Conservation (phyloP, 768 basidiomycete genomes). For the Trametes sanguinea region DNA sequence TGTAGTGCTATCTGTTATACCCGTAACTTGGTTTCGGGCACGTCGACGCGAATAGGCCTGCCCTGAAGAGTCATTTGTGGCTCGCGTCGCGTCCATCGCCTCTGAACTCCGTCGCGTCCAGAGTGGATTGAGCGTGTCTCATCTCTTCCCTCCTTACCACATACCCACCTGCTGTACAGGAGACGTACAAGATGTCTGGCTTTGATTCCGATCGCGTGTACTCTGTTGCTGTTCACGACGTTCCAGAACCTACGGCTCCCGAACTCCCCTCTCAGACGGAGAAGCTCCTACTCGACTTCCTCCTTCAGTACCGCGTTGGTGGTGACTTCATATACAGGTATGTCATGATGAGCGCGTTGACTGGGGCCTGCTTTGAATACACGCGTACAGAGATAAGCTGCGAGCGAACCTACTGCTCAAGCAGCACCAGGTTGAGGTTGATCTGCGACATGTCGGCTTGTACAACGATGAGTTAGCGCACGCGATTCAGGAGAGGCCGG, state of each 20-base stretch:
- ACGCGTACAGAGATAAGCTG: slow-evolving; percentile 71
- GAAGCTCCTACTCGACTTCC: slow-evolving; percentile 79
- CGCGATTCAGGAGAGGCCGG: slow-evolving; percentile 84
- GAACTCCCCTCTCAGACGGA: slow-evolving; percentile 83
- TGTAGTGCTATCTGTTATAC: no score
- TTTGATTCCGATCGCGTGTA: slow-evolving; percentile 84
- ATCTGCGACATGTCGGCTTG: slow-evolving; percentile 50
- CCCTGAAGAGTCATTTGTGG: slow-evolving; percentile 27
- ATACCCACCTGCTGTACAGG: background rate
- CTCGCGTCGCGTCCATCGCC: slow-evolving; percentile 16
- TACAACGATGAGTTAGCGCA: slow-evolving; percentile 96
- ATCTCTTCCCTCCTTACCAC: slow-evolving; percentile 6
- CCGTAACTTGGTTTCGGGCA: no score
- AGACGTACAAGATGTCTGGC: slow-evolving; percentile 65
- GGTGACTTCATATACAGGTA: slow-evolving; percentile 92
- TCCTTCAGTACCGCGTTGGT: slow-evolving; percentile 84
- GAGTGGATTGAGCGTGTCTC: slow-evolving; percentile 1
- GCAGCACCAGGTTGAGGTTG: slow-evolving; percentile 67
- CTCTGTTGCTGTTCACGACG: slow-evolving; percentile 75
- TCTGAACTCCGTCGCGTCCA: background rate
- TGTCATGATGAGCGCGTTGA: slow-evolving; percentile 16
- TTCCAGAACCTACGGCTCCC: slow-evolving; percentile 46
- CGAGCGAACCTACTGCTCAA: slow-evolving; percentile 88
- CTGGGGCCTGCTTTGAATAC: background rate
- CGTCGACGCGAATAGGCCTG: slow-evolving; percentile 25